These are phyloP conservation scores for Casuarina glauca DNA, from an alignment of 306 rosid genomes.

Conservation along the genomic window DNA sequence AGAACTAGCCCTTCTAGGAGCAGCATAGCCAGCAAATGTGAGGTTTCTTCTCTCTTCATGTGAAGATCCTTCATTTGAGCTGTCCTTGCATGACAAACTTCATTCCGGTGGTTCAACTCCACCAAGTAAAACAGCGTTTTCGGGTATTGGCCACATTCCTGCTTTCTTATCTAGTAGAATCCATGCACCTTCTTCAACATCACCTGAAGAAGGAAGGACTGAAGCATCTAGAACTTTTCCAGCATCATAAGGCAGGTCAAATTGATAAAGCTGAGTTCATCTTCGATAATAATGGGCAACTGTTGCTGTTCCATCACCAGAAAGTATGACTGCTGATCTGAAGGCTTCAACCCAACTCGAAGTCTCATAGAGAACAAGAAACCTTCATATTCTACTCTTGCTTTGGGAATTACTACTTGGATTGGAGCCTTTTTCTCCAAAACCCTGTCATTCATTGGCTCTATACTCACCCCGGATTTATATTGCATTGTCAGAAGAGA, in stretches of 20 bases:
- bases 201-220: slow-evolving; percentile 76
- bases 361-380: slow-evolving; percentile 93
- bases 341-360: slow-evolving; percentile 83
- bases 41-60: slow-evolving; percentile 80
- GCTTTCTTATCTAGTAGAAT: slow-evolving; percentile 92
- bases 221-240: slow-evolving; percentile 99
- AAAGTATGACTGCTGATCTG: slow-evolving; percentile 80
- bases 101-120: slow-evolving; percentile 98
- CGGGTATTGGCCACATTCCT: slow-evolving; percentile 98
- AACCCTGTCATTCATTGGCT: slow-evolving; percentile 49
- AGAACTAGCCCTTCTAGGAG: slow-evolving; percentile 73
- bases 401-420: slow-evolving; percentile 93
- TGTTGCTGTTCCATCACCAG: slow-evolving; percentile 93
- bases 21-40: slow-evolving; percentile 56
- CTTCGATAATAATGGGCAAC: slow-evolving; percentile 77
- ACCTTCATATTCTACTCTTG: slow-evolving; percentile 79
- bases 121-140: slow-evolving; percentile 89
- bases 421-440: slow-evolving; percentile 86
- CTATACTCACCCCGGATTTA: slow-evolving; percentile 53
- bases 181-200: slow-evolving; percentile 91
- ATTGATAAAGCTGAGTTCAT: slow-evolving; percentile 76
- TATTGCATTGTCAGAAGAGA: slow-evolving; percentile 90
- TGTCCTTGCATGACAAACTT: slow-evolving; percentile 96
- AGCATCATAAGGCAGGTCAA: slow-evolving; percentile 95
- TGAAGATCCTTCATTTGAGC: slow-evolving; percentile 87